Evolutionary conservation across 2,329 filamentous ascomycete genomes (phyloP).

Genomic region (Trichoderma guizhouense): DNA sequence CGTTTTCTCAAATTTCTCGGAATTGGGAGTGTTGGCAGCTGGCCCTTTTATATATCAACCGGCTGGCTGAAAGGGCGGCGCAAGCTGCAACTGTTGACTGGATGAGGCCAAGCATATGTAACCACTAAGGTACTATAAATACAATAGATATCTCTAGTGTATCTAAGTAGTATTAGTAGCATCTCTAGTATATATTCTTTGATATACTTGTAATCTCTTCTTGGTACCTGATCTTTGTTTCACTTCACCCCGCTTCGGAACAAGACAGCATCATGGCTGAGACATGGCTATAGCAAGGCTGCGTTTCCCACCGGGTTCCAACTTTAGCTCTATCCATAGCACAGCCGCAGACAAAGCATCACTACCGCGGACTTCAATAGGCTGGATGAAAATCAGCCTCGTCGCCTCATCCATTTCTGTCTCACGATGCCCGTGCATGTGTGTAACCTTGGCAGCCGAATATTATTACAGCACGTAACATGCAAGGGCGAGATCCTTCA

Average conservation of each 20-base stretch:
- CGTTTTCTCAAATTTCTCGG: neutral
- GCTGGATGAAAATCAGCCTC: neutral
- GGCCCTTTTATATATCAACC: neutral
- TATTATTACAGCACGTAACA: neutral
- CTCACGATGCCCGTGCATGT: neutral
- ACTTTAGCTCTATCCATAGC: neutral
- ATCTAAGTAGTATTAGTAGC: too few relatives aligned
- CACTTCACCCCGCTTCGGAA: neutral
- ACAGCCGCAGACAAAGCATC: neutral
- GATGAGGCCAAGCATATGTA: neutral
- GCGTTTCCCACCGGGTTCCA: too few relatives aligned
- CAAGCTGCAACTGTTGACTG: neutral
- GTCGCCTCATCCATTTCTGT: neutral
- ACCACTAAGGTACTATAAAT: neutral
- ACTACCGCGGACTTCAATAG: neutral
- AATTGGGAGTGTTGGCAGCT: neutral
- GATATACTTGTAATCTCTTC: too few relatives aligned
- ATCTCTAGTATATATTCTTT: too few relatives aligned
- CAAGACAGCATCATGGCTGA: neutral
- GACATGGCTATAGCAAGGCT: too few relatives aligned
- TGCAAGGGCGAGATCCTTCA: neutral
- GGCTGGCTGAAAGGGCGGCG: neutral
- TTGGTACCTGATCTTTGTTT: too few relatives aligned
- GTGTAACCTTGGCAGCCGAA: neutral
- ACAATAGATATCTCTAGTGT: neutral